phyloP scores from a whole-genome alignment of 2,329 filamentous ascomycete species.

The Hypoxylon sp. region DNA sequence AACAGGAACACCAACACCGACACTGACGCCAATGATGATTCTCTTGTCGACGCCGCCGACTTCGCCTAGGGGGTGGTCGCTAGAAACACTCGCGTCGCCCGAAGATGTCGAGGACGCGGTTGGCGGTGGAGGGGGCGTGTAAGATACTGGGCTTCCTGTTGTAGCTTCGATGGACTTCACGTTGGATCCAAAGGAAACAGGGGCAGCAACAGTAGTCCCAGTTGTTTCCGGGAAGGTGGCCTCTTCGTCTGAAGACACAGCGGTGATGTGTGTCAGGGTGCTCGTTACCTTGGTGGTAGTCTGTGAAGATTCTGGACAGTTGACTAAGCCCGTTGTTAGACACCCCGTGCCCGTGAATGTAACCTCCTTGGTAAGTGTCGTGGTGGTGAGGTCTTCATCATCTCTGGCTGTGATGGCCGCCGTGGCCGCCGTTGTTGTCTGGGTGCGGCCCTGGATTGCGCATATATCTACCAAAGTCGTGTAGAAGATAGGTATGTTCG shows the following conservation, averaged over 20 bases:
- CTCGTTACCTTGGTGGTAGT: slow-evolving; percentile 51
- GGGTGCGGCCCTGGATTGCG: slow-evolving; percentile 44
- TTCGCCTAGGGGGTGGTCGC: slow-evolving; percentile 34
- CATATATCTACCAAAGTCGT: slow-evolving; percentile 59
- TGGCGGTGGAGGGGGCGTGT: slow-evolving; percentile 49
- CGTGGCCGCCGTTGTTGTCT: slow-evolving; percentile 27
- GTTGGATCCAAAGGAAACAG: slow-evolving; percentile 54
- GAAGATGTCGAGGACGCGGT: no score
- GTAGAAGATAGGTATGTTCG: slow-evolving; percentile 60
- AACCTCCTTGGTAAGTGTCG: slow-evolving; percentile 51
- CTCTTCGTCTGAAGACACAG: slow-evolving; percentile 50
- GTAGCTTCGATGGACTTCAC: slow-evolving; percentile 49
- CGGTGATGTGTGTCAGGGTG: slow-evolving; percentile 52
- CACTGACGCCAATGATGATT: slow-evolving; percentile 57
- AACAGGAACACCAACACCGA: slow-evolving; percentile 56
- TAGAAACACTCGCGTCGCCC: slow-evolving; percentile 24
- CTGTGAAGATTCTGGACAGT: slow-evolving; percentile 62
- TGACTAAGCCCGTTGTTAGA: slow-evolving; percentile 50
- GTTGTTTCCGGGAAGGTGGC: slow-evolving; percentile 53
- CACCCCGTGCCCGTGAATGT: slow-evolving; percentile 58
- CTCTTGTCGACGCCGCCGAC: slow-evolving; percentile 52
- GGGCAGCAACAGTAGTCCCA: slow-evolving; percentile 43
- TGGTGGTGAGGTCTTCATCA: slow-evolving; percentile 48
- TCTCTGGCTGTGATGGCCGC: slow-evolving; percentile 37
- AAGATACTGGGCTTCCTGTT: slow-evolving; percentile 56